Conservation (phyloP, 768 basidiomycete species). For the Suillus occidentalis region DNA sequence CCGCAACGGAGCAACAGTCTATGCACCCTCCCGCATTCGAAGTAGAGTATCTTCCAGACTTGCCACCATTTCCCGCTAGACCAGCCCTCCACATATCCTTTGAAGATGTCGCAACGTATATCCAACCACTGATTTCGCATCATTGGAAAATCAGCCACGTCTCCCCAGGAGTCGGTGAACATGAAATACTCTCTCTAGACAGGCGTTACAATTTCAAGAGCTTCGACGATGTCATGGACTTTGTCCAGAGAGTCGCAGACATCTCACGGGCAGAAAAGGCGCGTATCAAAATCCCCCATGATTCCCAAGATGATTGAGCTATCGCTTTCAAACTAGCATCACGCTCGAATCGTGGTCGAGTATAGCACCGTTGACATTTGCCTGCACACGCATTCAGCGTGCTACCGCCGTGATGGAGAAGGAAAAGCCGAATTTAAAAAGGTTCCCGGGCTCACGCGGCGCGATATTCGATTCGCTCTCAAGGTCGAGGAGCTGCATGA, state of each 20-base stretch:
- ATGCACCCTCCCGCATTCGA: not conserved
- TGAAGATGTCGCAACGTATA: slow-evolving; percentile 31
- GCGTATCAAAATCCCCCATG: slow-evolving; percentile 11
- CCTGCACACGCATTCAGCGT: slow-evolving; percentile 29
- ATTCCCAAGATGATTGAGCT: slow-evolving; percentile 1
- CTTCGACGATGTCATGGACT: slow-evolving; percentile 25
- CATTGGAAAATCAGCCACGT: slow-evolving; percentile 28
- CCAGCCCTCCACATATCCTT: slow-evolving; percentile 37
- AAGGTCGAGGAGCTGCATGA: slow-evolving; percentile 38
- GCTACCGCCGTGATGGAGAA: slow-evolving; percentile 12
- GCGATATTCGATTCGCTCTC: slow-evolving; percentile 51
- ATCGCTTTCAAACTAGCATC: slow-evolving; percentile 22
- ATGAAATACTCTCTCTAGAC: slow-evolving; percentile 22
- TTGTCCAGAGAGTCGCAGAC: slow-evolving; percentile 27
- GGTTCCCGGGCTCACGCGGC: slow-evolving; percentile 46
- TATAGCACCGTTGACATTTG: slow-evolving; percentile 23
- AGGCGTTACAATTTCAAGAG: slow-evolving; percentile 30
- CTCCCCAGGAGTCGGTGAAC: slow-evolving; percentile 7
- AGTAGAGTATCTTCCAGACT: slow-evolving; percentile 19
- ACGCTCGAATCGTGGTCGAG: slow-evolving; percentile 31
- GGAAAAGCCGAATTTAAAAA: slow-evolving; percentile 15
- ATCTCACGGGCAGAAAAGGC: slow-evolving; percentile 34
- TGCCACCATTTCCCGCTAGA: slow-evolving; percentile 29
- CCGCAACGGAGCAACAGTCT: slow-evolving; percentile 7
- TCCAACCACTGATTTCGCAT: slow-evolving; percentile 38